Evolutionary conservation across 1,284 basidiomycete species (phyloP).

Genomic region (Cutaneotrichosporon spelunceum): DNA sequence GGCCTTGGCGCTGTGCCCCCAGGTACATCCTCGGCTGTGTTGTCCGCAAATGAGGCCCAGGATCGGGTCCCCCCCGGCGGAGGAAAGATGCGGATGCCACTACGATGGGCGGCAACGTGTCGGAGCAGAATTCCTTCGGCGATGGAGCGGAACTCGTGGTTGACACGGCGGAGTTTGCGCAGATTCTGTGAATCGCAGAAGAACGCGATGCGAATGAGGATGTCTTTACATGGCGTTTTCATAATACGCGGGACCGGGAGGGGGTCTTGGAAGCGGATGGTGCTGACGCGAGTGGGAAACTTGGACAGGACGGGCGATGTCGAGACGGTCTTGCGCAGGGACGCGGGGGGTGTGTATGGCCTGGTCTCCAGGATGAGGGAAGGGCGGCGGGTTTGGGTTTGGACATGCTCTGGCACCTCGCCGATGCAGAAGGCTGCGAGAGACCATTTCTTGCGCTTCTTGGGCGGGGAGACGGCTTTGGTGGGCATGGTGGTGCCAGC

Average conservation of each 20-base stretch:
- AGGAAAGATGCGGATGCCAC: not conserved
- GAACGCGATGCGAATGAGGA: not conserved
- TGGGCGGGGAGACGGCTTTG: not conserved
- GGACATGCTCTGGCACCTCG: not conserved
- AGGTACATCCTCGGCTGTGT: not conserved
- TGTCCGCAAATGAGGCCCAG: not conserved
- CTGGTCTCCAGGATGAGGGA: not conserved
- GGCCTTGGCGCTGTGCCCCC: not conserved
- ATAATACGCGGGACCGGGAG: not conserved
- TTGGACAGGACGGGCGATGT: not conserved
- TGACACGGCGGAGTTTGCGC: not conserved
- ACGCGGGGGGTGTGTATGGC: not conserved
- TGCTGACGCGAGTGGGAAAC: not conserved
- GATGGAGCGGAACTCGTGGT: not conserved
- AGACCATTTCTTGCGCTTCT: not conserved
- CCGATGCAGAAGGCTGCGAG: not conserved
- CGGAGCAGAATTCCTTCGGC: not conserved
- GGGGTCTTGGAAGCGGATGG: not conserved
- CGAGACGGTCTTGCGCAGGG: not conserved
- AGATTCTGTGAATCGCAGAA: constrained; percentile 1
- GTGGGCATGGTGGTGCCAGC: not conserved
- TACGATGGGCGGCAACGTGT: not conserved
- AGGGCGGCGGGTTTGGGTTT: not conserved
- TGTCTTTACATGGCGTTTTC: not conserved
- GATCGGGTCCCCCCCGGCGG: not conserved